phyloP scores from a whole-genome alignment of 1,284 basidiomycete genomes.

The Ganoderma sinense region DNA sequence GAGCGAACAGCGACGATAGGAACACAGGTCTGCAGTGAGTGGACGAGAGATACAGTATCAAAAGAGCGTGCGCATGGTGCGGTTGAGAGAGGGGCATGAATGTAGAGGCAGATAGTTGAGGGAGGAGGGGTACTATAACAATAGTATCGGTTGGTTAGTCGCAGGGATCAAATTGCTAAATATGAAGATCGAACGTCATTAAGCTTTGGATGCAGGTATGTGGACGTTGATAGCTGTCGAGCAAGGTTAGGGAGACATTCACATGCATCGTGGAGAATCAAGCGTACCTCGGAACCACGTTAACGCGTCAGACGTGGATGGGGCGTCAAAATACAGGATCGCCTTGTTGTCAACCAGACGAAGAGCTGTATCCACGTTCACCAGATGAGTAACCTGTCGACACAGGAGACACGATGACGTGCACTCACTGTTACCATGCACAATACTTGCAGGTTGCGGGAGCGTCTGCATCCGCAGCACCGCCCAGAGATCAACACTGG shows the following conservation, averaged over 20 bases:
- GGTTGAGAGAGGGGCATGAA: constrained; percentile 22
- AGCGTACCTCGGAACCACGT: constrained; percentile 88
- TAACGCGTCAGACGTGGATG: constrained; percentile 81
- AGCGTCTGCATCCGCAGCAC: constrained; percentile 92
- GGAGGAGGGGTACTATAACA: constrained; percentile 27
- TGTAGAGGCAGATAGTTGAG: constrained; percentile 9
- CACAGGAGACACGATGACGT: constrained; percentile 23
- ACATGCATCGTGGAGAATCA: neutral
- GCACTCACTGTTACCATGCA: constrained; percentile 80
- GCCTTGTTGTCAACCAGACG: constrained; percentile 89
- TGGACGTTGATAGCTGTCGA: constrained; percentile 67
- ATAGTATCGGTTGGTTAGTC: constrained; percentile 30
- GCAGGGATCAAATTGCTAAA: constrained; percentile 20
- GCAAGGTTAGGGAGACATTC: constrained; percentile 3
- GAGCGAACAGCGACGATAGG: constrained; percentile 30
- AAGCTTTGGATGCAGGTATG: constrained; percentile 61
- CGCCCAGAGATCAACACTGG: constrained; percentile 88
- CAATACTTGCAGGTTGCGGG: constrained; percentile 89
- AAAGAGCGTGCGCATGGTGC: constrained; percentile 32
- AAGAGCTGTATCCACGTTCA: constrained; percentile 56
- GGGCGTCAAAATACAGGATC: constrained; percentile 91
- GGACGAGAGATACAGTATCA: constrained; percentile 28
- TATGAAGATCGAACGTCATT: constrained; percentile 24
- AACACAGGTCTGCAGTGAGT: constrained; percentile 29
- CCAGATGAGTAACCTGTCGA: constrained; percentile 14